Base-by-base conservation (phyloP, 192 early-diverging fungal species). In the Podila epigama region DNA sequence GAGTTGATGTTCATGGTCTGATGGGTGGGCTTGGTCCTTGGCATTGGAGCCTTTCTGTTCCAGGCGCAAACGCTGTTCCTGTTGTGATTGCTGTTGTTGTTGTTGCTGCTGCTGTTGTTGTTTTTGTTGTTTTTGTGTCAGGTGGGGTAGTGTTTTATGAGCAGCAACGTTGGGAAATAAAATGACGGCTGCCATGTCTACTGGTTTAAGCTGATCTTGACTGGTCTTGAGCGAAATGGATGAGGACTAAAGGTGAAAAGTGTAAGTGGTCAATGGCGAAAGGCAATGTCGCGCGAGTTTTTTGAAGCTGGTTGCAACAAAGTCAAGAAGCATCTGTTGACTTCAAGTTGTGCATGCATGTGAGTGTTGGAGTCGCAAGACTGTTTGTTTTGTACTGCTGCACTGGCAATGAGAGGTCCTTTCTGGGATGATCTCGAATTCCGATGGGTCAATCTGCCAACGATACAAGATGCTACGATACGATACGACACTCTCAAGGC, bases 111-210 rank as follows among this genome's bases (percentile, higher is more conserved):
- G 25, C 61, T 28, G 18, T 56, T 41, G 31, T 37, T 51, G 27
- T 29, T 60, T 40, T 29, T n/a, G n/a, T n/a, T n/a, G n/a, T n/a
- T n/a, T n/a, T n/a, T 61, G 61, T 8, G 58, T 25, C 32, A 77
- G 40, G 55, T 77, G 73, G n/a, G 73, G 73, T 60, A 77, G 48
- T 41, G 41, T 63, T 27, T 66, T 59, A 50, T 77, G 73, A 27
- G 73, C 64, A 5, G 60, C 73, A 15, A 77, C 73, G 18, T 57
- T 77, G 0, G 73, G 73, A 37, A 77, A 77, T 16, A 57, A 55
- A 35, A 77, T 68, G 29, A 77, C 57, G 4, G 73, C 68, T 2
- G 73, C 73, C 73, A 77, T 77, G 1, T 33, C 56, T 58, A n/a
- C 58, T 36, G 1, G 1, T 32, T 1, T 41, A 36, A 34, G 31